Evolutionary conservation across 768 basidiomycete species (phyloP), one percentile per base, ranked within the genome.

Genomic region (Termitomyces sp.): DNA sequence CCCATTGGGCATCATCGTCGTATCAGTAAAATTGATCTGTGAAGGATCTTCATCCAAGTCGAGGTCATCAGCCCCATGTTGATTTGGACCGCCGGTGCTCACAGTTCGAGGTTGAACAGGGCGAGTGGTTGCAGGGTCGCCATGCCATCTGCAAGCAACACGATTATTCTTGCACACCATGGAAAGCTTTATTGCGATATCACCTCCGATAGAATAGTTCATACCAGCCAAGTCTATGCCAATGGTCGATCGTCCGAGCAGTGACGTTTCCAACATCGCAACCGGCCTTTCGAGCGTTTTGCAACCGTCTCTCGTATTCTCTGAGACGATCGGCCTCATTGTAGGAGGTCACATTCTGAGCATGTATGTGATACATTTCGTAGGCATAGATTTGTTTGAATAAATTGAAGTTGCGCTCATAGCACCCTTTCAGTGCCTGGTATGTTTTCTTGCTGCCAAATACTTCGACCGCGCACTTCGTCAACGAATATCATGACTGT

Each of bases 371-470:
- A 60, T 77, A 87, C 13, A 72, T 73, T 68, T 92, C 88, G 62
- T 89, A 88, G 6, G 83, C 79, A 66, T 87, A 87, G 41, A 92
- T 88, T 69, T 91, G 89, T 71, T 88, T 91, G 80, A 91, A 92
- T 16, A 90, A 73, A 64, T 90, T 91, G 64, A 92, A 89, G 64
- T 91, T 91, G 66, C 89, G 88, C 68, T 92, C 89, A 62, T 89
- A 92, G 66, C 89, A 91, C 23, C 89, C 89, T 73, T 92, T 92
- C 57, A 92, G 79, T 0, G 89, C 89, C 67, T 91, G 88, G 62
- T 90, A 91, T 14, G 89, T 88, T 70, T 92, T 92, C 72, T 89
- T 88, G 54, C 82, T 80, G 3, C 79, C 84, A 63, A 90, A 92
- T 7, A 91, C 84, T 57, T 89, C 82, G 28, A 72, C 61, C 0